A percentile compares a stretch with the other conserved stretches of the same genome.
These are phyloP conservation scores for Buddleja alternifolia DNA, from an alignment of 257 asterid species.

Conservation along the genomic window DNA sequence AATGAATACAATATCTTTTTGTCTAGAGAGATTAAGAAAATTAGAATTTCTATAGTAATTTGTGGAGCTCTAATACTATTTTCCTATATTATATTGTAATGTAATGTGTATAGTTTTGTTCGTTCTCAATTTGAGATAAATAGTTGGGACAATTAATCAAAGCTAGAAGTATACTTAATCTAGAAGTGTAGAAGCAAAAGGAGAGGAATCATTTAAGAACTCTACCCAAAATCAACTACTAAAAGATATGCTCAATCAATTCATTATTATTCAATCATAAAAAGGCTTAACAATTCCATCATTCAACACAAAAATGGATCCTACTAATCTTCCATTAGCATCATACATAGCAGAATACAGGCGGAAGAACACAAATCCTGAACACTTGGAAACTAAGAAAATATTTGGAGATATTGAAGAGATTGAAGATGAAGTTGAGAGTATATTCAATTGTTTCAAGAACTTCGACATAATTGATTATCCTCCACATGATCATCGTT, in stretches of 20 bases:
- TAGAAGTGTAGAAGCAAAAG: neutral
- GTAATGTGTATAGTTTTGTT: neutral
- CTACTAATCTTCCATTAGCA: neutral
- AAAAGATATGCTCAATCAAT: neutral
- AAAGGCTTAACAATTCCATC: neutral
- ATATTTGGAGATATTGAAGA: constrained; percentile 42
- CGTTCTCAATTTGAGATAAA: neutral
- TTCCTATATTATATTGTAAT: neutral
- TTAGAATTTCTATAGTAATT: too few relatives aligned
- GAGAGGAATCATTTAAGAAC: neutral
- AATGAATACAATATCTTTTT: too few relatives aligned
- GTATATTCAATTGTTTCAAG: constrained; percentile 26
- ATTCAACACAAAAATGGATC: constrained; percentile 11
- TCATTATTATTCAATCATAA: neutral
- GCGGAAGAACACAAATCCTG: neutral
- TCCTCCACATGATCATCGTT: constrained; percentile 35
- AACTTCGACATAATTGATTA: constrained; percentile 12
- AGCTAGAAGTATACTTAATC: neutral
- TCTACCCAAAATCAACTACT: neutral
- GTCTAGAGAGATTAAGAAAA: too few relatives aligned
- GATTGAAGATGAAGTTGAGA: constrained; percentile 32
- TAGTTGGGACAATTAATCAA: too few relatives aligned
- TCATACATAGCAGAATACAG: neutral
- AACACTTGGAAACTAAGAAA: neutral
- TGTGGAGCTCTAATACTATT: neutral